Percentiles rank a stretch among this genome's conserved stretches.
Evolutionary conservation across 2,329 filamentous ascomycete species (phyloP).

Genomic region (Hymenoscyphus fraxineus): DNA sequence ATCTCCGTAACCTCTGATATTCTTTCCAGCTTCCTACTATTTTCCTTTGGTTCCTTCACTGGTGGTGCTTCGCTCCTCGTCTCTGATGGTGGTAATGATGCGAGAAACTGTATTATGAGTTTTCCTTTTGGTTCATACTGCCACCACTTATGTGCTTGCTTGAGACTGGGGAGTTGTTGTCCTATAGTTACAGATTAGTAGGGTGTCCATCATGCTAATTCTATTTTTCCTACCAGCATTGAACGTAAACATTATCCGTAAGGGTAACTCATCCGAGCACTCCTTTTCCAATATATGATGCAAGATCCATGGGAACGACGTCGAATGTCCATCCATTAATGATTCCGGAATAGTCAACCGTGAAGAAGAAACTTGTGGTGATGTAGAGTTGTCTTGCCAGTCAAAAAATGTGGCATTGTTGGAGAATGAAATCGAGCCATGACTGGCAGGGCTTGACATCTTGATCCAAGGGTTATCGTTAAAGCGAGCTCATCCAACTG

Average conservation of each 20-base stretch:
- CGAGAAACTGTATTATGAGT: slow-evolving; percentile 24
- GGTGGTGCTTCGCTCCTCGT: not conserved
- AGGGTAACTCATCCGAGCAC: slow-evolving; percentile 21
- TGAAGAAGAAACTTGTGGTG: not conserved
- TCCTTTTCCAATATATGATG: slow-evolving; percentile 23
- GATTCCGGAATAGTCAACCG: slow-evolving; percentile 10
- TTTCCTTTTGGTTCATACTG: slow-evolving; percentile 24
- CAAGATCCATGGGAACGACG: slow-evolving; percentile 26
- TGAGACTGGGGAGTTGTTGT: slow-evolving; percentile 24
- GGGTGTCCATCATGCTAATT: not conserved
- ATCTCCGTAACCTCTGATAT: not conserved
- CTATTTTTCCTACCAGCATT: slow-evolving; percentile 26
- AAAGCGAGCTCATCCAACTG: not conserved
- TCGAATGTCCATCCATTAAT: slow-evolving; percentile 10
- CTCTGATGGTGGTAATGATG: slow-evolving; percentile 13
- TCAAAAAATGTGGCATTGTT: not conserved
- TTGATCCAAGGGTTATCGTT: not conserved
- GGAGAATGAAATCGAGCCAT: not conserved
- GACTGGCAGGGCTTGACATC: not conserved
- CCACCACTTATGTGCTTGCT: slow-evolving; percentile 28
- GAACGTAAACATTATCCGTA: slow-evolving; percentile 32
- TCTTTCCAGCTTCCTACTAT: not conserved
- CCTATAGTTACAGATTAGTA: slow-evolving; percentile 13
- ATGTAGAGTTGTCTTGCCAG: not conserved
- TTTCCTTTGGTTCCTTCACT: not conserved